These are phyloP conservation scores for Suhomyces bokatorum DNA, from an alignment of 1,139 yeast species.

Conservation along the genomic window DNA sequence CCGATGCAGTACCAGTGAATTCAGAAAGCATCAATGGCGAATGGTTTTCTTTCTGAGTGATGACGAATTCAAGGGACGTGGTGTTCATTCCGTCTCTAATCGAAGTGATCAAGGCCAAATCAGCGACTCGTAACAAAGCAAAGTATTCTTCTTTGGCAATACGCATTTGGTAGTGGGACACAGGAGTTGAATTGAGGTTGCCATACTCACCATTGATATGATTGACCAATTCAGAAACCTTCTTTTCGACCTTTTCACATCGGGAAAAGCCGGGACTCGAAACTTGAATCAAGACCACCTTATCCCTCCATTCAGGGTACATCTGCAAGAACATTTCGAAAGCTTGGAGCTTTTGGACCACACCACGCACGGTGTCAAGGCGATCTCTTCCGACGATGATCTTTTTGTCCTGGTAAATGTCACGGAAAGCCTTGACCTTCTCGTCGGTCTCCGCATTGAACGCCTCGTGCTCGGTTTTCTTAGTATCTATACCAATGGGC, in stretches of 20 bases:
- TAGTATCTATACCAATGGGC: slow-evolving; percentile 85
- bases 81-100: slow-evolving; percentile 97
- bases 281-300: slow-evolving; percentile 88
- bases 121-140: slow-evolving; percentile 86
- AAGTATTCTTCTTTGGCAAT: slow-evolving; percentile 86
- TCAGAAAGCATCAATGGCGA: slow-evolving; percentile 86
- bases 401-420: slow-evolving; percentile 70
- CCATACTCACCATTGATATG: slow-evolving; percentile 86
- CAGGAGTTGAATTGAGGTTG: slow-evolving; percentile 74
- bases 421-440: slow-evolving; percentile 53
- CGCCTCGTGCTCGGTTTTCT: slow-evolving; percentile 60
- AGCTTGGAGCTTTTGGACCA: slow-evolving; percentile 77
- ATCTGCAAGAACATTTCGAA: slow-evolving; percentile 79
- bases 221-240: slow-evolving; percentile 75
- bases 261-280: slow-evolving; percentile 73
- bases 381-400: slow-evolving; percentile 84
- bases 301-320: slow-evolving; percentile 90
- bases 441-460: slow-evolving; percentile 38
- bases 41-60: slow-evolving; percentile 73
- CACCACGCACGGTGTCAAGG: slow-evolving; percentile 78
- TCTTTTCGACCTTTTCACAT: slow-evolving; percentile 64
- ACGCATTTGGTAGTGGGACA: slow-evolving; percentile 88
- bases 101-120: slow-evolving; percentile 83
- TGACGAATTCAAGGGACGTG: slow-evolving; percentile 87
- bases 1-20: slow-evolving; percentile 88